These are phyloP conservation scores for Parietaria judaica DNA, from an alignment of 306 rosid genomes.

Conservation along the genomic window DNA sequence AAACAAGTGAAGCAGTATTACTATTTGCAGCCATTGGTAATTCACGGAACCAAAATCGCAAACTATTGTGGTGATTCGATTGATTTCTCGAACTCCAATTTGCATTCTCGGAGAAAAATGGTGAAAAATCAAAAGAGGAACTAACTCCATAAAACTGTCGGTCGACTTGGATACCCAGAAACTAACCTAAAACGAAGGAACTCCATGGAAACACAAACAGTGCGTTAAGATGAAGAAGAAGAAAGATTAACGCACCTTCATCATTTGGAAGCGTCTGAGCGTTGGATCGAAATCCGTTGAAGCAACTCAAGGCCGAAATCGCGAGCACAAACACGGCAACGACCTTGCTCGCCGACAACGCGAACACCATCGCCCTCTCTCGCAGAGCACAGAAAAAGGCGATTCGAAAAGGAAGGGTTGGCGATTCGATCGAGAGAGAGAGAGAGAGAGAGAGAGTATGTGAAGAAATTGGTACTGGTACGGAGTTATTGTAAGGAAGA, in stretches of 20 bases:
- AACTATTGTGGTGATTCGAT: no score
- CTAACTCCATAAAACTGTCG: no score
- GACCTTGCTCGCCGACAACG: constrained; percentile 23
- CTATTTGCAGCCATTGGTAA: no score
- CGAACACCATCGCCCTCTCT: constrained; percentile 24
- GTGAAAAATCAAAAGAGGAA: no score
- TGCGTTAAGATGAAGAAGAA: background rate
- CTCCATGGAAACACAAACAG: background rate
- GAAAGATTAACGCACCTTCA: constrained; percentile 47
- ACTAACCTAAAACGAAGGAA: background rate
- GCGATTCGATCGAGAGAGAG: background rate
- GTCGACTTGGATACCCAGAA: background rate
- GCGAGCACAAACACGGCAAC: constrained; percentile 20
- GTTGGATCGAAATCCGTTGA: constrained; percentile 34
- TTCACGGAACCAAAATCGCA: no score
- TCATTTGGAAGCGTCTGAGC: constrained; percentile 53
- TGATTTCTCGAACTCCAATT: no score
- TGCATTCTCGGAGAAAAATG: no score
- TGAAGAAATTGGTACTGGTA: no score
- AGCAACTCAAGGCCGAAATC: constrained; percentile 29
- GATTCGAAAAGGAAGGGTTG: background rate
- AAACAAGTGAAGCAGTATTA: no score
- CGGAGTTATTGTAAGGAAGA: no score
- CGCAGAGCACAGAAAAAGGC: background rate
- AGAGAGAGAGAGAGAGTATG: background rate